phyloP scores from a whole-genome alignment of 495 filamentous ascomycete species.

The Podospora conica region DNA sequence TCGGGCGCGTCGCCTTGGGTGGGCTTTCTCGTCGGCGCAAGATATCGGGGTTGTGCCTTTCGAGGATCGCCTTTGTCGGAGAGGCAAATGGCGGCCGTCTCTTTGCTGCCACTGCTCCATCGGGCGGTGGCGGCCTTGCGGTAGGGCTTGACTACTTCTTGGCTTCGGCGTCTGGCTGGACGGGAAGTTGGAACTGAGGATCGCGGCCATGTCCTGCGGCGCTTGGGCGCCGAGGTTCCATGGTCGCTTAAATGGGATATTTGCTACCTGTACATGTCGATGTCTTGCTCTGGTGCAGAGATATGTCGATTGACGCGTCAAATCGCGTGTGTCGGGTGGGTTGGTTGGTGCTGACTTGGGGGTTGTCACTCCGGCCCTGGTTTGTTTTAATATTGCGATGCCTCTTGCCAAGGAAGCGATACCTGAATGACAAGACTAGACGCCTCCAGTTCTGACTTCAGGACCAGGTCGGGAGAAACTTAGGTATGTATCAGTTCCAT shows the following conservation, averaged over 20 bases:
- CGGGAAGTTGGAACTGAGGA: conserved; percentile 31
- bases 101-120: background rate
- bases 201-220: conserved; percentile 53
- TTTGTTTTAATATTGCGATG: too few species aligned
- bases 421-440: too few species aligned
- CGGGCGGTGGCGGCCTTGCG: background rate
- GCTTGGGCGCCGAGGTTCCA: conserved; percentile 57
- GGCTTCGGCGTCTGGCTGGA: conserved; percentile 16
- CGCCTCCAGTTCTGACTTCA: too few species aligned
- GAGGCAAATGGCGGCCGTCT: conserved; percentile 56
- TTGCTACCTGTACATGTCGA: conserved; percentile 13
- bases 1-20: conserved; percentile 23
- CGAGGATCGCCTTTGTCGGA: conserved; percentile 58
- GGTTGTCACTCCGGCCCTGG: too few species aligned
- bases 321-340: conserved; percentile 5
- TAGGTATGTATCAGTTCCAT: too few species aligned
- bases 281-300: background rate
- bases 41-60: conserved; percentile 57
- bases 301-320: conserved; percentile 18
- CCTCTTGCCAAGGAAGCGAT: too few species aligned
- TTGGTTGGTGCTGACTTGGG: background rate
- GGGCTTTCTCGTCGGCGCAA: conserved; percentile 42
- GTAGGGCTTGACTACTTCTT: conserved; percentile 8
- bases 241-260: conserved; percentile 23
- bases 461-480: too few species aligned